phyloP scores from a whole-genome alignment of 331 rosid genomes.

The Malus hybrid region DNA sequence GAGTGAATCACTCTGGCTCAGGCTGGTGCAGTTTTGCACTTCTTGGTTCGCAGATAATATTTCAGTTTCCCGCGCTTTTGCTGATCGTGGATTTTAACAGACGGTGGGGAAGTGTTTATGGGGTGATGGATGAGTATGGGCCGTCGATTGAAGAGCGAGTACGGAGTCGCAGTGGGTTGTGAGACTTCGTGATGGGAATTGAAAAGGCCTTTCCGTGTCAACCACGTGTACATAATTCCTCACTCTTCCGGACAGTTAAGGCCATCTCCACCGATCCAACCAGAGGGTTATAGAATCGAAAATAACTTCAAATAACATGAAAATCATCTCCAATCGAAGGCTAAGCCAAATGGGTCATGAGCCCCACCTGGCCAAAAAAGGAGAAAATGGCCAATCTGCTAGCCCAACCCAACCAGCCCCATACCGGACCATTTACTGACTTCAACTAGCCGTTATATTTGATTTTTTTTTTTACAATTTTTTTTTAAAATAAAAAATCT shows the following conservation, averaged over 20 bases:
- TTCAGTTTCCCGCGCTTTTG: slow-evolving; percentile 30
- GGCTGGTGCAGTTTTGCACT: not conserved
- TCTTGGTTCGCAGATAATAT: not conserved
- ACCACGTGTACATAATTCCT: slow-evolving; percentile 1
- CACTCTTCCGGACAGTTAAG: not conserved
- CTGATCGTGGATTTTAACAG: slow-evolving; percentile 1
- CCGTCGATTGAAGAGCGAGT: slow-evolving; percentile 11
- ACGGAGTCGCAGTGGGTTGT: not conserved
- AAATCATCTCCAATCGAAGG: rapidly evolving
- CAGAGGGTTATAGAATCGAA: rapidly evolving
- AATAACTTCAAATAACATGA: rapidly evolving
- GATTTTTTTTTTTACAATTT: too few relatives aligned
- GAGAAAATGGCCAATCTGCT: rapidly evolving
- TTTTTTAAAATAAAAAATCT: too few relatives aligned
- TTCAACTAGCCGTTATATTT: too few relatives aligned
- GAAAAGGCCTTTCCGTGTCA: not conserved
- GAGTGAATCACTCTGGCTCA: not conserved
- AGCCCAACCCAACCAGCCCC: too few relatives aligned
- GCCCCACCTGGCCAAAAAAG: rapidly evolving
- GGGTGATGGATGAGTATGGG: not conserved
- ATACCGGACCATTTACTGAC: rapidly evolving
- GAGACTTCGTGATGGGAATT: not conserved
- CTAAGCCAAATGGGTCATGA: rapidly evolving
- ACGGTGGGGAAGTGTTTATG: slow-evolving; percentile 10
- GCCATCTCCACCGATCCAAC: not conserved